A percentile compares a stretch with the other conserved stretches of the same genome.
Evolutionary conservation across 2,329 filamentous ascomycete genomes (phyloP).

Genomic region (Zalaria sp.): DNA sequence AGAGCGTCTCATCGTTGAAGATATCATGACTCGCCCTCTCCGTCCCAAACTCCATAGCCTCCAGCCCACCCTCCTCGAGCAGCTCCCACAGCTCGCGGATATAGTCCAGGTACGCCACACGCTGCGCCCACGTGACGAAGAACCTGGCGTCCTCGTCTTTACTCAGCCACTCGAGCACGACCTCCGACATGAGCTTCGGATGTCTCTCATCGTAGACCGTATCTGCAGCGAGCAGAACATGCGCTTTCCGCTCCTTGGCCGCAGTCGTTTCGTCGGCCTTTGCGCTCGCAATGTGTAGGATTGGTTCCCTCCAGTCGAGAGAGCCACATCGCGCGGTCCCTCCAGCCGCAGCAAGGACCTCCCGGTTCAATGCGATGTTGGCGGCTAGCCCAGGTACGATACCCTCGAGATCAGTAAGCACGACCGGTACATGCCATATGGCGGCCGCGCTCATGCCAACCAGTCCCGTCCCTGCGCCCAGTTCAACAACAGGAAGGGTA

Average conservation of each 20-base stretch:
- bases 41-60: slow-evolving; percentile 19
- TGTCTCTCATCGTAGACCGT: slow-evolving; percentile 28
- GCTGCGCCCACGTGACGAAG: slow-evolving; percentile 24
- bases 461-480: slow-evolving; percentile 25
- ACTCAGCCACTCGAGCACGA: slow-evolving; percentile 22
- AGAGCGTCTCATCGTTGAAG: slow-evolving; percentile 23
- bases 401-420: slow-evolving; percentile 21
- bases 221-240: slow-evolving; percentile 27
- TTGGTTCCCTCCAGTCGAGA: slow-evolving; percentile 24
- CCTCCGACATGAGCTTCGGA: slow-evolving; percentile 21
- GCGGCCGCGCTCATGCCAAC: slow-evolving; percentile 21
- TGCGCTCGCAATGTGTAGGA: slow-evolving; percentile 5
- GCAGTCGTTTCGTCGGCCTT: background rate
- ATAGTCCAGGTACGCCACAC: slow-evolving; percentile 28
- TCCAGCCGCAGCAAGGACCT: slow-evolving; percentile 3
- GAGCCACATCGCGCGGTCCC: slow-evolving; percentile 12
- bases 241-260: slow-evolving; percentile 13
- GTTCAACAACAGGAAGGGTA: slow-evolving; percentile 17
- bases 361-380: slow-evolving; percentile 20
- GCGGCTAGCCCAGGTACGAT: slow-evolving; percentile 18
- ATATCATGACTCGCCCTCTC: slow-evolving; percentile 13
- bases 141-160: slow-evolving; percentile 15
- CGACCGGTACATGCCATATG: slow-evolving; percentile 15
- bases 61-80: slow-evolving; percentile 23
- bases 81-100: slow-evolving; percentile 26